Percentiles rank a stretch among this genome's conserved stretches.
Conservation (phyloP, 2,329 filamentous ascomycete species). For the Aspergillus sp. region DNA sequence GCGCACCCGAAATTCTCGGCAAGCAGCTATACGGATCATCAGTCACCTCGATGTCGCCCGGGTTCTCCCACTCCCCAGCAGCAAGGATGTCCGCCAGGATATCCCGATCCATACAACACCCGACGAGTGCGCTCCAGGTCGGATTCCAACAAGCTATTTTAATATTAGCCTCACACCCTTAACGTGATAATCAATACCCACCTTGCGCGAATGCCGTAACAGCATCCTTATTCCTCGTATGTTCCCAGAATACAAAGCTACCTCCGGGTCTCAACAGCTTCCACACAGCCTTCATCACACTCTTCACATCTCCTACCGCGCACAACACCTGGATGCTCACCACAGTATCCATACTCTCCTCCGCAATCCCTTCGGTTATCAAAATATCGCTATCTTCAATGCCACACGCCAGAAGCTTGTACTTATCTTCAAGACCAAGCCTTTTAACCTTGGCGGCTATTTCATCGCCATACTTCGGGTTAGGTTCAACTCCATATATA, state of each 20-base stretch:
- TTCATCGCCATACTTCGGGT: constrained; percentile 25
- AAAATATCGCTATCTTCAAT: constrained; percentile 38
- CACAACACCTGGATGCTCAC: constrained; percentile 43
- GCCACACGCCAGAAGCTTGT: constrained; percentile 34
- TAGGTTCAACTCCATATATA: constrained; percentile 41
- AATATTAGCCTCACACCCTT: constrained; percentile 5
- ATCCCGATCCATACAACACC: constrained; percentile 13
- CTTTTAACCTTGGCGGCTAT: constrained; percentile 28
- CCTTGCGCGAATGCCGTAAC: constrained; percentile 23
- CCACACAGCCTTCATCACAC: constrained; percentile 26
- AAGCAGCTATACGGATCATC: constrained; percentile 11
- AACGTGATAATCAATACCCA: constrained; percentile 33
- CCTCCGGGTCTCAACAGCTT: constrained; percentile 43
- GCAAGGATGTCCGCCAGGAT: constrained; percentile 13
- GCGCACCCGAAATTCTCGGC: constrained; percentile 16
- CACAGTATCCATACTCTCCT: constrained; percentile 34
- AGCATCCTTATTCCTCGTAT: constrained; percentile 17
- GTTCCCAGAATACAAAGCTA: constrained; percentile 46
- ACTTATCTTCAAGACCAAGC: constrained; percentile 28
- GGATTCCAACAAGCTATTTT: constrained; percentile 14
- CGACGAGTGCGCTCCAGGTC: constrained; percentile 14
- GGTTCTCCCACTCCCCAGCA: constrained; percentile 16
- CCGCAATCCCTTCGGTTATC: constrained; percentile 29
- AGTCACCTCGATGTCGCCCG: constrained; percentile 10
- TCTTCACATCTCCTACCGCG: constrained; percentile 25